Evolutionary conservation across 176 grass and related monocot species (phyloP), one percentile per base, ranked within the genome.

Genomic region (Juncus inflexus): DNA sequence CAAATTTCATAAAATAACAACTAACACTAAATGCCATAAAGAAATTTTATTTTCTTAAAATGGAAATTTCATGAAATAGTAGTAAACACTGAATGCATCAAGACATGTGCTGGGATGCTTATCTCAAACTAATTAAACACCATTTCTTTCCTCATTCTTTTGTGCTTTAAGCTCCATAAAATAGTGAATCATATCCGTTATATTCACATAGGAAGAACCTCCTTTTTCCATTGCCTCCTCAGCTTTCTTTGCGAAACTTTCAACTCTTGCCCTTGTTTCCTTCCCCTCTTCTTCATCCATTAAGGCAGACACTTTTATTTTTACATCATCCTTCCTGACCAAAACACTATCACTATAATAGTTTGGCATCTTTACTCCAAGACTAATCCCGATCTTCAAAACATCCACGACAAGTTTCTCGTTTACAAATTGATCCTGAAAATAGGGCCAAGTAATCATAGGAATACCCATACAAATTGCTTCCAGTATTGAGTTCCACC

Each of bases 391-490:
- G 19, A 28, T 28, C 19, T 28, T 28, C 19, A 28, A 28, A 28
- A 28, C 19, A 15, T 88, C 81, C 3, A 88, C 81, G 38, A 77
- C 55, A 66, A 88, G 40, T 37, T 47, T 65, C 77, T 88, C 85
- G 62, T 71, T 77, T 55, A 66, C n/a, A 64, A 74, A 84, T 74
- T 84, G 85, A 42, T 84, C 81, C 36, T 61, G 37, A 42, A 74
- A 51, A 42, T 28, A 36, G 15, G 80, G 85, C 80, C 85, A 88
- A 7, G 80, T 88, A 41, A 83, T 63, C 67, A 66, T 19, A 3
- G 80, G 85, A 55, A 88, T 72, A 67, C 81, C 85, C 42, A 73
- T 64, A 47, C 62, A 19, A 13, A 89, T n/a, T 12, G 81, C 77
- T 47, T 89, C 85, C 8, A 74, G 57, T 19, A 55, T 65, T 10